Evolutionary conservation across 768 basidiomycete genomes (phyloP).

Genomic region (Mrakia frigida): DNA sequence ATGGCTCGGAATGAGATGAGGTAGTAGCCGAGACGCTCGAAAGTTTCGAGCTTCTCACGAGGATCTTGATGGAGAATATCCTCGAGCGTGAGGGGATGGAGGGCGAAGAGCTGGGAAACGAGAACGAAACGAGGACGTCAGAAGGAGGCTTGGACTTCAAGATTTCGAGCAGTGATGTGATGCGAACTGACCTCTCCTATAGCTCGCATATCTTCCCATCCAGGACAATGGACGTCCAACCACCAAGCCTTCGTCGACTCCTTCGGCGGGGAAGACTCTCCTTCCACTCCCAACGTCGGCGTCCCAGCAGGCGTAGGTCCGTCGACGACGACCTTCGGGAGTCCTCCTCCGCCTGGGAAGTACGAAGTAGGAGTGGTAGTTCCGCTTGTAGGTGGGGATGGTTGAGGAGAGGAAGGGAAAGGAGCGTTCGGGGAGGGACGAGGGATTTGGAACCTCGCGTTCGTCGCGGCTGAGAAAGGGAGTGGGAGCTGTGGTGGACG

Average conservation of each 20-base stretch:
- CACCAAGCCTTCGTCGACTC: slow-evolving; percentile 62
- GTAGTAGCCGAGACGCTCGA: slow-evolving; percentile 83
- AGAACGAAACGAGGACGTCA: not conserved
- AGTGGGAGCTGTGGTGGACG: slow-evolving; percentile 8
- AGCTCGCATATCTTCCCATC: slow-evolving; percentile 78
- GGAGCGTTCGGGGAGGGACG: slow-evolving; percentile 3
- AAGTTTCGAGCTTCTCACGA: slow-evolving; percentile 83
- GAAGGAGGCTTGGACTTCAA: not conserved
- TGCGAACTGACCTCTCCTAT: slow-evolving; percentile 64
- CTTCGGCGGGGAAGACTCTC: slow-evolving; percentile 34
- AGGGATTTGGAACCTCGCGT: slow-evolving; percentile 1
- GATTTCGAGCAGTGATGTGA: not conserved
- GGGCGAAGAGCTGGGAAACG: slow-evolving; percentile 60
- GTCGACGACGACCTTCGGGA: not conserved
- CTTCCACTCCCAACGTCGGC: slow-evolving; percentile 25
- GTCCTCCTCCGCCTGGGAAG: too few species aligned
- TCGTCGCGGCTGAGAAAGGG: not conserved
- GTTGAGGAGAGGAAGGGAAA: not conserved
- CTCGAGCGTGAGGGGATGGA: slow-evolving; percentile 88
- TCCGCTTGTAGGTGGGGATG: not conserved
- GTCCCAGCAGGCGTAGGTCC: slow-evolving; percentile 1
- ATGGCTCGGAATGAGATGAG: slow-evolving; percentile 82
- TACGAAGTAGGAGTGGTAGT: not conserved
- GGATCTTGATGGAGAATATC: slow-evolving; percentile 89
- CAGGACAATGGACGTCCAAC: slow-evolving; percentile 80